Base-by-base conservation (phyloP, 768 basidiomycete species). In the Tulasnella sp. region DNA sequence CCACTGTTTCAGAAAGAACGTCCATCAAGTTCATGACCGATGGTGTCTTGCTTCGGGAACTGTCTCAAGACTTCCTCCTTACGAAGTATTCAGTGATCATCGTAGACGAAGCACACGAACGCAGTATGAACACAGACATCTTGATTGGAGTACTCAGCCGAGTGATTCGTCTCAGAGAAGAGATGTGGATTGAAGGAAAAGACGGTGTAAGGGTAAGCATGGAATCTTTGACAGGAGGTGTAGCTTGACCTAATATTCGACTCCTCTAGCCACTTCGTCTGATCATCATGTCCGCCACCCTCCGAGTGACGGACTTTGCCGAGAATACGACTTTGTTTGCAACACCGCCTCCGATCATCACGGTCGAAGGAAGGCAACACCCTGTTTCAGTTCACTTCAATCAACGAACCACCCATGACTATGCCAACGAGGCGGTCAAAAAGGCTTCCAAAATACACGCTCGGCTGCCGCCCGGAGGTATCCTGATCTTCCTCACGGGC, bases 21-120 rank as follows among this genome's bases (percentile, higher is more conserved):
- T 89, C 89, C 8, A 95, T 99, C 83, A 98, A 98, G 80, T 99
- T 98, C 83, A 98, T 98, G 95, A 99, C 97, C 6, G 97, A 99
- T 77, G 97, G 97, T 82, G 94, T 99, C 34, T 82, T 99, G 39
- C 83, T 99, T 17, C 89, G 97, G 71, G 97, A 99, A 80, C 83
- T 98, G 26, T 90, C 94, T 0, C 87, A 87, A 14, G 95, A 99
- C 78, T 97, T 99, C 80, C 80, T 98, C n/a, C 83, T 99, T n/a
- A 87, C 83, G 59, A 92, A 90, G 79, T 99, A 99, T 79, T 94
- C 92, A 6, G 90, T 97, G 34, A 89, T 99, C 74, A 90, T 98
- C 73, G 92, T 99, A 72, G 97, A 99, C 75, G 97, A 99, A 79
- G 97, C 97, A 0, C 97, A 99, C 79, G 97, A 99, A 80, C 83